Percentiles rank a stretch among this genome's conserved stretches.
phyloP scores from a whole-genome alignment of 208 protist genomes.

The Wallacemonas sp. region DNA sequence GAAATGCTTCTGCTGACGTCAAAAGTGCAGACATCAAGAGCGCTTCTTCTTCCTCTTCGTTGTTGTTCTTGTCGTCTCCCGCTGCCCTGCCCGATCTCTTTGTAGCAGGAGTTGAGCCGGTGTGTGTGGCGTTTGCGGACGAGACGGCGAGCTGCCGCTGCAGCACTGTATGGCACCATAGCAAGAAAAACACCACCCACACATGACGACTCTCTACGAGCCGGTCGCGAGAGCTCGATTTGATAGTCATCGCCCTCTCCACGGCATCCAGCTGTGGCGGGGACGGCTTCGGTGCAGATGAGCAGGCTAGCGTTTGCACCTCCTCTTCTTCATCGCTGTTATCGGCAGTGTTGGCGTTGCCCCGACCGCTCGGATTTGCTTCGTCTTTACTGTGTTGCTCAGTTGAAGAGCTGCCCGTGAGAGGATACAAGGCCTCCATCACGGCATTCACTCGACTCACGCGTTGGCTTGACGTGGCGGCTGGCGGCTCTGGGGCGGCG shows the following conservation, averaged over 20 bases:
- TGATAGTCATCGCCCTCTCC: neutral
- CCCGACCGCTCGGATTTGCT: neutral
- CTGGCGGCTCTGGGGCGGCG: neutral
- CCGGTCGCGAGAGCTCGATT: slow-evolving; percentile 18
- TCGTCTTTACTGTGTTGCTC: neutral
- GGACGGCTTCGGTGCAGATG: too few species aligned
- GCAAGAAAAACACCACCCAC: slow-evolving; percentile 44
- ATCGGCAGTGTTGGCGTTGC: neutral
- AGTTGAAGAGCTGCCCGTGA: neutral
- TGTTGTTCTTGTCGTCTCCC: neutral
- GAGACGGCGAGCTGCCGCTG: slow-evolving; percentile 6
- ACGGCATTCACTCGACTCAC: neutral
- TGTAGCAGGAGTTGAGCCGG: neutral
- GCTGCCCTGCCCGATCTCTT: too few species aligned
- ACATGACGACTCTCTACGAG: slow-evolving; percentile 31
- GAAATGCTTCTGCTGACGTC: slow-evolving; percentile 12
- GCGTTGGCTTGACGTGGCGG: neutral
- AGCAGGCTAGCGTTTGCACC: neutral
- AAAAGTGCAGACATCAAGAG: slow-evolving; percentile 9
- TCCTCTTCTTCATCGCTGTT: neutral
- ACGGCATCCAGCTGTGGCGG: slow-evolving; percentile 12
- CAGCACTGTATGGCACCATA: slow-evolving; percentile 34
- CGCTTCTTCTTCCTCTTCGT: slow-evolving; percentile 12
- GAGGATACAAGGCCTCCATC: neutral
- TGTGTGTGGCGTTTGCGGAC: neutral